Base-by-base conservation (phyloP, 495 filamentous ascomycete genomes). In the Neurospora tetraspora region DNA sequence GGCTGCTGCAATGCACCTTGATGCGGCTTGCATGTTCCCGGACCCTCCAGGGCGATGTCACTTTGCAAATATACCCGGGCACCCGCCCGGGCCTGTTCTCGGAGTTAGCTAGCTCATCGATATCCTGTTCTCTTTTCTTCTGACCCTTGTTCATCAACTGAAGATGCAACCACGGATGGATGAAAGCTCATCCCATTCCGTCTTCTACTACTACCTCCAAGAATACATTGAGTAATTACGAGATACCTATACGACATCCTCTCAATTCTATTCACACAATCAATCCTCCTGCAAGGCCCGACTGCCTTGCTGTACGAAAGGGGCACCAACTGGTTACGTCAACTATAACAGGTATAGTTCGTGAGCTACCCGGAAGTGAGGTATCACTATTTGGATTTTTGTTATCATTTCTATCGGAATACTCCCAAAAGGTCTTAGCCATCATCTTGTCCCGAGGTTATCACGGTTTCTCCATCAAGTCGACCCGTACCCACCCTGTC, bases 1-100 rank as follows among this genome's bases (percentile, higher is more conserved):
- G 27, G 53, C 53, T 65, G 27, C 27, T 65, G 53, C 53, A 65
- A 34, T 65, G 53, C 27, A 65, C 7, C 53, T 14, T 34, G 53
- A 61, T 61, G 53, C 53, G 53, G 53, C 53, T 65, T 65, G 69
- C 69, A 71, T 71, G 72, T 65, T 68, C 42, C 72, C 72, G 69
- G 69, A 73, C 36, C 72, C 69, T 68, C 34, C 69, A 69, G 65
- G 40, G 71, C 71, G 11, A n/a, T 40, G 27, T 34, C 27, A 61
- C 53, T 61, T 34, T 43, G 69, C 45, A 73, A 61, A 70, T 65
- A 69, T 61, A 71, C 20, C 72, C 72, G 43, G 72, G 70, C 34
- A 69, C 69, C 70, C 20, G 71, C 71, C 14, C n/a, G 10, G 53
- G 71, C 23, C 61, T 39, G 37, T 27, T 68, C 71, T 31, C 47